A percentile compares a stretch with the other conserved stretches of the same genome.
phyloP scores from a whole-genome alignment of 1,284 basidiomycete species.

The Singerocomus inundabilis region DNA sequence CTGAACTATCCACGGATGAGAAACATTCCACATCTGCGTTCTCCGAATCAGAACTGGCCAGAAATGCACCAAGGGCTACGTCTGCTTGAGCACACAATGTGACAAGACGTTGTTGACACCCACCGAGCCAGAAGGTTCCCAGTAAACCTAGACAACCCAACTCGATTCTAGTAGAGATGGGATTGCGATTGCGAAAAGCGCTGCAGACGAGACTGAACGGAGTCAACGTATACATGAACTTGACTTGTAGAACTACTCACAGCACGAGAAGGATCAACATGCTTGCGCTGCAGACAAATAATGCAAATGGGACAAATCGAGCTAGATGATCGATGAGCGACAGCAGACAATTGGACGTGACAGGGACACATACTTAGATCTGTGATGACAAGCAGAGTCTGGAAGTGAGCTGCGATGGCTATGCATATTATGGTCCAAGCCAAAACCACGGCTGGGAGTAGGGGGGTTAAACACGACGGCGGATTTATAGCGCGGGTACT shows the following conservation, averaged over 20 bases:
- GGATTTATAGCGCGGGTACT: background rate
- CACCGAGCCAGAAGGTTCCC: constrained; percentile 78
- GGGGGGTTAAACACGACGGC: constrained; percentile 9
- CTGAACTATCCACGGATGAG: constrained; percentile 50
- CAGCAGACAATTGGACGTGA: background rate
- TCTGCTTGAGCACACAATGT: constrained; percentile 16
- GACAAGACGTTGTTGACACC: constrained; percentile 26
- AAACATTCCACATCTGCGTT: constrained; percentile 80
- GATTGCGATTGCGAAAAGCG: constrained; percentile 62
- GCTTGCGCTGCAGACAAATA: constrained; percentile 72
- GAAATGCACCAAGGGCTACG: constrained; percentile 67
- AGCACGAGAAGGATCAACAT: constrained; percentile 64
- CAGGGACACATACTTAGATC: constrained; percentile 64
- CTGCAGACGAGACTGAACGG: constrained; percentile 57
- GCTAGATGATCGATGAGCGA: constrained; percentile 41
- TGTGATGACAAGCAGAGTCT: constrained; percentile 63
- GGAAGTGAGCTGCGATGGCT: constrained; percentile 73
- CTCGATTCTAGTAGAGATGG: constrained; percentile 75
- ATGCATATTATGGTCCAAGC: constrained; percentile 73
- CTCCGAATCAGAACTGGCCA: constrained; percentile 69
- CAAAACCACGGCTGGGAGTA: constrained; percentile 52
- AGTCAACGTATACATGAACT: constrained; percentile 3
- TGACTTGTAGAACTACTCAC: constrained; percentile 42
- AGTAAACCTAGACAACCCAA: constrained; percentile 64
- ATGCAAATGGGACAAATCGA: constrained; percentile 79